Base-by-base conservation (phyloP, 2,329 filamentous ascomycete species). In the Fusarium pilosicola region DNA sequence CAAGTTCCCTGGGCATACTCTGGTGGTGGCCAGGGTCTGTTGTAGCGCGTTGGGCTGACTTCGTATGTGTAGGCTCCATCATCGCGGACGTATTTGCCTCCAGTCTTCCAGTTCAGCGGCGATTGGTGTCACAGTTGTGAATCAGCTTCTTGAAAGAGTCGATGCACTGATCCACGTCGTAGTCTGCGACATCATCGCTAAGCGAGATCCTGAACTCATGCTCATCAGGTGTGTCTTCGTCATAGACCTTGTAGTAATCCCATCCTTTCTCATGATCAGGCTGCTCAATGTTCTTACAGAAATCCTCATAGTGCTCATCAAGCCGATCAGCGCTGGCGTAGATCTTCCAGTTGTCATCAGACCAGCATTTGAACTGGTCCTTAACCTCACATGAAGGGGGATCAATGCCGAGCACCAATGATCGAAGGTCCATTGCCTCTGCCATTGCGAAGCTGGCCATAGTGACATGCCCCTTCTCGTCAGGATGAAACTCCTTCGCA, bases 281-380 rank as follows among this genome's bases (percentile, higher is more conserved):
- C 7, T 65, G 52, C 24, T 65, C 45, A 0, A 65, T 13, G 0
- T 65, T 65, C 12, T 54, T 59, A 3, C 61, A 68, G 4, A 59
- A 68, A 0, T 68, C 45, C 0, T 65, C 20, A 7, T 68, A 68
- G 28, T 65, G 51, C 3, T 24, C 0, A 0, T 68, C 52, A 0
- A 68, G 39, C 0, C 61, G 52, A 11, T 68, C 61, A 1, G 61
- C 65, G 5, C 30, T 65, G 0, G 52, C 14, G 10, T 65, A 68
- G 20, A 51, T 39, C 34, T 68, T 68, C 51, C 38, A 59, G 1
- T 28, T 9, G 2, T 54, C 65, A 5, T 51, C 42, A 0, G 65
- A 65, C 39, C 62, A 68, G 39, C 61, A 68, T 13, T 59, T 65
- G 11, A 68, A 68, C 7, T 65, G 4, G 1, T 68, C 61, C 7